Conservation (phyloP, 768 basidiomycete genomes). For the Hericium erinaceus region DNA sequence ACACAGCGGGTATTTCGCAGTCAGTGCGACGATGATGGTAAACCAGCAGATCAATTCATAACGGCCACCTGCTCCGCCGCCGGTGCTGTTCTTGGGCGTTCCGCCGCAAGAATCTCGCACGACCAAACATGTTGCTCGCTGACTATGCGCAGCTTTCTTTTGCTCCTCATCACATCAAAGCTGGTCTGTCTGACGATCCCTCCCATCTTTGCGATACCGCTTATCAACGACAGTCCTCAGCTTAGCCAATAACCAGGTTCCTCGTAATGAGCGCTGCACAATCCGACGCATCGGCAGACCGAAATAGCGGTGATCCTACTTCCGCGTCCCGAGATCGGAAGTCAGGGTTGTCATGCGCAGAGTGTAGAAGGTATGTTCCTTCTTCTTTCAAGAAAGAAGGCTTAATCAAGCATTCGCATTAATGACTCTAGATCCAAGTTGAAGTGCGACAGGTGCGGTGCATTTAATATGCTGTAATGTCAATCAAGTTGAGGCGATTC, state of each 20-base stretch:
- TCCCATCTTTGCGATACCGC: background rate
- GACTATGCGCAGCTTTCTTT: no score
- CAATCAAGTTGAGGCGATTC: background rate
- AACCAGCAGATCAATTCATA: no score
- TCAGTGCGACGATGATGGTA: no score
- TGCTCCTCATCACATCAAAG: background rate
- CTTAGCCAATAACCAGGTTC: background rate
- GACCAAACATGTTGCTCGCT: no score
- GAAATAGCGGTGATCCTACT: background rate
- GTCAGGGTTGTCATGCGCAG: slow-evolving; percentile 36
- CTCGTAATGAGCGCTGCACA: background rate
- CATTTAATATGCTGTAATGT: slow-evolving; percentile 8
- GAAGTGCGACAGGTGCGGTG: slow-evolving; percentile 37
- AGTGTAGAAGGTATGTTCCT: slow-evolving; percentile 36
- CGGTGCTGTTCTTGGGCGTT: no score
- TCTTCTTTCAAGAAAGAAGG: background rate
- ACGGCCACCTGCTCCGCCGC: no score
- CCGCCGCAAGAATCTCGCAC: no score
- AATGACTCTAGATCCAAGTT: slow-evolving; percentile 35
- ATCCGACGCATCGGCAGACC: background rate
- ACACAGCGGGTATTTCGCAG: no score
- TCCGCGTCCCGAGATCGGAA: background rate
- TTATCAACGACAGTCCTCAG: background rate
- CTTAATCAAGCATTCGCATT: background rate
- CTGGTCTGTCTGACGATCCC: background rate